Evolutionary conservation across 2,329 filamentous ascomycete genomes (phyloP), one percentile per base, ranked within the genome.

Genomic region (Ophiocordyceps camponoti-leonardi): DNA sequence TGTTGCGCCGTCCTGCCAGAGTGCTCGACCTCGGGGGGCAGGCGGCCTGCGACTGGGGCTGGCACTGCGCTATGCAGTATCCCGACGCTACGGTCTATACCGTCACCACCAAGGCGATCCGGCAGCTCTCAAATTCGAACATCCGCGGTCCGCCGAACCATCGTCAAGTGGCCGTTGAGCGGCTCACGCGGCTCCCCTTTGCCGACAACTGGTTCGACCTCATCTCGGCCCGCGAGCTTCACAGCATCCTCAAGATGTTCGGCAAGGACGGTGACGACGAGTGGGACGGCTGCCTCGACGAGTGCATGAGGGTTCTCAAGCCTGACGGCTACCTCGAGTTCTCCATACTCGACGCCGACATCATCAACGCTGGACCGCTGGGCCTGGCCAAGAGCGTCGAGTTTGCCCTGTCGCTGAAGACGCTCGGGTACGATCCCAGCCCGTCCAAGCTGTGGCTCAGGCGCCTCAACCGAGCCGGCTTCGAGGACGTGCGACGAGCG

Each of bases 291-390:
- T 92, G 86, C 49, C 71, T 96, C 10, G 70, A 69, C 45, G 92
- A 98, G 66, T 93, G 87, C 60, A 79, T 86, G 67, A 86, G 92
- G 48, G 82, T 93, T 48, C 78, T 95, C 53, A 94, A 94, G 67
- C 88, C 90, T 0, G 87, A 86, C 44, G 92, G 92, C 30, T 90
- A 90, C 61, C 68, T 98, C 48, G 92, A 98, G 58, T 98, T 92
- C 66, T 81, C 79, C 50, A 66, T 96, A 41, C 76, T 96, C 53
- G 92, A 98, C 61, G 83, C 87, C 1, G 87, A 94, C 56, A 79
- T 98, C 53, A 79, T 93, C 50, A 88, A 87, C 52, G 80, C 86
- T 0, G 88, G 88, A 0, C 79, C 83, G 0, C 71, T 81, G 19
- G 86, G 81, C 33, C 79, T 86, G 47, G 86, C 86, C 42, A 83